Base-by-base conservation (phyloP, 345 rosid species). In the Cardamine occulta region DNA sequence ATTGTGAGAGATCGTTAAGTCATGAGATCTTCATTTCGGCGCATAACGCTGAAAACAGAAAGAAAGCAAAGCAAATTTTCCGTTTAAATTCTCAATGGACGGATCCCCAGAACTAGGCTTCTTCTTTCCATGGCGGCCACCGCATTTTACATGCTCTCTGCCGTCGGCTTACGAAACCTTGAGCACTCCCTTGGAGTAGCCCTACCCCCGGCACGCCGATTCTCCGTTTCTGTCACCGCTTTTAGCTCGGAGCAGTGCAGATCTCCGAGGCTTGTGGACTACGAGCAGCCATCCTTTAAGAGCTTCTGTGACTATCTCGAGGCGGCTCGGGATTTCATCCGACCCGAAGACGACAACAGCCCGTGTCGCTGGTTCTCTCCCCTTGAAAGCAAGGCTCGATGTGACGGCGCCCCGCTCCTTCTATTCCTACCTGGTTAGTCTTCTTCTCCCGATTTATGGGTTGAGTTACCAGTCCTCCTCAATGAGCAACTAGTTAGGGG, bases 321-420 rank as follows among this genome's bases (percentile, higher is more conserved):
- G 67, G 85, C 79, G 59, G 78, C 85, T 28, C 71, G 65, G 69
- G 85, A 81, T 49, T 78, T 87, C 77, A 76, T 71, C 63, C 64
- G 81, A 68, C 76, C 88, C 12, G 85, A 77, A 19, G 54, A 80
- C 62, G 54, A 78, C 65, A 85, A 84, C 31, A 87, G 92, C 32
- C 88, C 89, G 48, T 85, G 88, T 44, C 87, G 94, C 60, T 89
- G 97, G 91, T 88, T 91, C 80, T 83, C 89, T 60, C 97, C 94
- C 55, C 54, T 84, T 65, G 91, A 84, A 58, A 82, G 85, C 79
- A 81, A 88, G 57, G 71, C 84, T 60, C 86, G 40, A 52, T 35
- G 65, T 66, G 73, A 67, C 26, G 81, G 84, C 42, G 82, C 97
- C 26, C 97, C 97, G 6, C 80, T 89, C 44, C 92, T 91, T 19